Base-by-base conservation (phyloP, 805 yeast species). In the Brettanomyces anomalus region DNA sequence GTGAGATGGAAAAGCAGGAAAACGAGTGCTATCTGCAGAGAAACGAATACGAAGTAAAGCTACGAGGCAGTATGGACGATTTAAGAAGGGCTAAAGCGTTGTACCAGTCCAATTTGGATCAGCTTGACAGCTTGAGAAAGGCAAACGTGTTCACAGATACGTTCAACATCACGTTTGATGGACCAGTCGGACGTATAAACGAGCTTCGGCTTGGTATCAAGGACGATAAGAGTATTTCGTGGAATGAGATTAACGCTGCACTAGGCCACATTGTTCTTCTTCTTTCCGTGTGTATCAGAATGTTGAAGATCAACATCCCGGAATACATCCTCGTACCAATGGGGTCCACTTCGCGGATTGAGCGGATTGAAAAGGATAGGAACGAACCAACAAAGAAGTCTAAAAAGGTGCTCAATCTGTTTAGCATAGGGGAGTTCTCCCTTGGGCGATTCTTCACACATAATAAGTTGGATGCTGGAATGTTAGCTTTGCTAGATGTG, bases 201-300 rank as follows among this genome's bases (percentile, higher is more conserved):
- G 90, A 89, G 0, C 68, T 86, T 20, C 64, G 96, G 44, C 58
- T 90, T n/a, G 97, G 97, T 0, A 68, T 78, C 13, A 59, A 77
- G 39, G 76, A 74, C 34, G 73, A 70, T 6, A 61, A 66, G 42
- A 74, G 71, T 46, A 85, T 89, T 0, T 82, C 94, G 2, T 87
- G 95, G 95, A 77, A 85, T 43, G 97, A 89, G 53, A 81, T 87
- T 36, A 89, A 88, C 56, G 93, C 94, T 2, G 96, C 95, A 0
- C 63, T 89, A 52, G 97, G 97, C 0, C 96, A 89, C 50, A 65
- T 89, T 2, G 74, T 85, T 2, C 62, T 87, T 11, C 61, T 90
- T 16, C 57, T 89, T 26, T 71, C 81, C 0, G 85, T 90, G 1
- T 70, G 88, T 3, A 61, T 75, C 1, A 65, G 75, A 11, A 68